Conservation (phyloP, 2,329 filamentous ascomycete species). For the Penicillium sumatraense region DNA sequence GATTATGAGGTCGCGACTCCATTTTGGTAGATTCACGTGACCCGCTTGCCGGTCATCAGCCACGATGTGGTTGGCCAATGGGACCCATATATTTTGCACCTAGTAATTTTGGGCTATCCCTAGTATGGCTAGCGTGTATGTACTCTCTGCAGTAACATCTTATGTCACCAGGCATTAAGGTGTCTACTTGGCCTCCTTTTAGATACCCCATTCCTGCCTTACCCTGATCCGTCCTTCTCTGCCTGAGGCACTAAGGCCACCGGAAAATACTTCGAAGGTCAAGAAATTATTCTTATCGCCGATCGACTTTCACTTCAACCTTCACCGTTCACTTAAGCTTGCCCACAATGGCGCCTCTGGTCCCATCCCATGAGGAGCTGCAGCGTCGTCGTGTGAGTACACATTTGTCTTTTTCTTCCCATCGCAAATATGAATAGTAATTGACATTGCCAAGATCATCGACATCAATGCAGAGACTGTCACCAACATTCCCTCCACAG, state of each 20-base stretch:
- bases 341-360: conserved; percentile 47
- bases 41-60: conserved; percentile 40
- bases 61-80: conserved; percentile 37
- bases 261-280: conserved; percentile 36
- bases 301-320: conserved; percentile 26
- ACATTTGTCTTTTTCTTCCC: neutral
- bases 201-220: neutral
- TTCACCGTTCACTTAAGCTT: conserved; percentile 20
- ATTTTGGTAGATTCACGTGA: conserved; percentile 42
- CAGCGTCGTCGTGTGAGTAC: conserved; percentile 47
- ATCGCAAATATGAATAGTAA: conserved; percentile 10
- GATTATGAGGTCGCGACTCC: conserved; percentile 36
- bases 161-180: neutral
- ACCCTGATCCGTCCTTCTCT: too few relatives aligned
- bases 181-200: neutral
- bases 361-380: conserved; percentile 48
- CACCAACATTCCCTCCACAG: conserved; percentile 83
- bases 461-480: conserved; percentile 89
- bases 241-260: conserved; percentile 37
- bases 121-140: neutral
- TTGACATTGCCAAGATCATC: conserved; percentile 69
- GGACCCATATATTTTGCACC: conserved; percentile 22
- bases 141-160: neutral
- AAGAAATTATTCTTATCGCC: conserved; percentile 34
- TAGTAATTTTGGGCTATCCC: neutral